phyloP scores from a whole-genome alignment of 2,329 filamentous ascomycete genomes.

The Huntiella savannae region DNA sequence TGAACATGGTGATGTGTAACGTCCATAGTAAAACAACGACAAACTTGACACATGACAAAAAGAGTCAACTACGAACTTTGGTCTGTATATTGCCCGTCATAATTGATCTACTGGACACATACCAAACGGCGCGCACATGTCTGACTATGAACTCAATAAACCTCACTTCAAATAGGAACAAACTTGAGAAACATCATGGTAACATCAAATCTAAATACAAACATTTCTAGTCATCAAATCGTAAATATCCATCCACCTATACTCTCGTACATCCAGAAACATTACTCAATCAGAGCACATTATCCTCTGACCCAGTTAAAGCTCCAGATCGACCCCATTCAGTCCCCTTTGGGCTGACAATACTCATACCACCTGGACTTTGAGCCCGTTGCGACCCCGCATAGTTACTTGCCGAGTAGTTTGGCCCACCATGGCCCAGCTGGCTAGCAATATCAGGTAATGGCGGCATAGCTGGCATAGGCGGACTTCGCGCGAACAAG shows the following conservation, averaged over 20 bases:
- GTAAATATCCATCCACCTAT: not conserved
- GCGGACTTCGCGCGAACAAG: constrained; percentile 1
- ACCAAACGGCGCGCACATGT: no score
- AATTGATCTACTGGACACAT: no score
- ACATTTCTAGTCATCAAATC: not conserved
- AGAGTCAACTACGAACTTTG: no score
- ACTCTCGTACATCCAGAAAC: not conserved
- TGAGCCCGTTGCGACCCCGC: not conserved
- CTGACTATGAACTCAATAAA: no score
- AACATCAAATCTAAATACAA: constrained; percentile 2
- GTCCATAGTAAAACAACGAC: no score
- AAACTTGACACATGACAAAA: no score
- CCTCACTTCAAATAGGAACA: not conserved
- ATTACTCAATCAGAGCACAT: constrained; percentile 1
- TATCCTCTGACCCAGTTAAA: constrained; percentile 2
- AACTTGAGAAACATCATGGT: not conserved
- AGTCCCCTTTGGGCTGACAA: not conserved
- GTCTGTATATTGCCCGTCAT: no score
- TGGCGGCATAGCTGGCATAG: constrained; percentile 2
- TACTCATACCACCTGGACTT: not conserved
- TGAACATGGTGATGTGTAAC: no score
- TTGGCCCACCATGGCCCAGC: no score
- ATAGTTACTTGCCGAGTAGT: no score
- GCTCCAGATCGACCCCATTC: constrained; percentile 1
- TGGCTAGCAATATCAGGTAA: not conserved